Evolutionary conservation across 2,329 filamentous ascomycete species (phyloP).

Genomic region (Cytospora paraplurivora): DNA sequence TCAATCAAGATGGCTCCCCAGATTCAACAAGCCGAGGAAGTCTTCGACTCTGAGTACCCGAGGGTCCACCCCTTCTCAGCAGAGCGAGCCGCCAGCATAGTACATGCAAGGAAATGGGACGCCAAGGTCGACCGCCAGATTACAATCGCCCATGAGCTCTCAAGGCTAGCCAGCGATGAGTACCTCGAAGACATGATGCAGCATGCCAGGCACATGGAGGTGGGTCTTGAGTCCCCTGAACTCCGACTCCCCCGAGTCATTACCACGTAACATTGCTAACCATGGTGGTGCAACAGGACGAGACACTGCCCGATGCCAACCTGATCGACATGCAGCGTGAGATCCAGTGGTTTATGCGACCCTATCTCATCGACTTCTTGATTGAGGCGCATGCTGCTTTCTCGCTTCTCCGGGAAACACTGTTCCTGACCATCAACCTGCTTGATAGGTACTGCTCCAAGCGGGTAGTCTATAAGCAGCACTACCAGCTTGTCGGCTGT

Average conservation of each 20-base stretch:
- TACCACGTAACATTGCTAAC: conserved; percentile 12
- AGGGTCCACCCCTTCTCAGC: conserved; percentile 27
- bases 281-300: conserved; percentile 50
- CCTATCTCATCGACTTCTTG: conserved; percentile 96
- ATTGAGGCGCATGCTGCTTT: conserved; percentile 97
- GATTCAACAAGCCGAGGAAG: conserved; percentile 37
- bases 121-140: conserved; percentile 70
- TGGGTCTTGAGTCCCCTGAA: conserved; percentile 41
- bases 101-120: conserved; percentile 29
- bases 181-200: conserved; percentile 92
- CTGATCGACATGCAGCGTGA: conserved; percentile 99
- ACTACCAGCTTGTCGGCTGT: conserved; percentile 97
- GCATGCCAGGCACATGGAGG: conserved; percentile 96
- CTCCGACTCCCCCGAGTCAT: conserved; percentile 1
- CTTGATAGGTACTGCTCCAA: conserved; percentile 97
- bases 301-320: conserved; percentile 92
- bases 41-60: conserved; percentile 28
- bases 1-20: conserved; percentile 39
- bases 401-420: conserved; percentile 87
- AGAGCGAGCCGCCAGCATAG: conserved; percentile 27
- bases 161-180: conserved; percentile 80
- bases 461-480: conserved; percentile 96
- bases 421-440: conserved; percentile 95
- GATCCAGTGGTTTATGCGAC: conserved; percentile 99
- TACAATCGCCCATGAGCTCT: conserved; percentile 86